Evolutionary conservation across 108 stramenopile species (phyloP), one percentile per base, ranked within the genome.

Genomic region (Epithemia pelagica): DNA sequence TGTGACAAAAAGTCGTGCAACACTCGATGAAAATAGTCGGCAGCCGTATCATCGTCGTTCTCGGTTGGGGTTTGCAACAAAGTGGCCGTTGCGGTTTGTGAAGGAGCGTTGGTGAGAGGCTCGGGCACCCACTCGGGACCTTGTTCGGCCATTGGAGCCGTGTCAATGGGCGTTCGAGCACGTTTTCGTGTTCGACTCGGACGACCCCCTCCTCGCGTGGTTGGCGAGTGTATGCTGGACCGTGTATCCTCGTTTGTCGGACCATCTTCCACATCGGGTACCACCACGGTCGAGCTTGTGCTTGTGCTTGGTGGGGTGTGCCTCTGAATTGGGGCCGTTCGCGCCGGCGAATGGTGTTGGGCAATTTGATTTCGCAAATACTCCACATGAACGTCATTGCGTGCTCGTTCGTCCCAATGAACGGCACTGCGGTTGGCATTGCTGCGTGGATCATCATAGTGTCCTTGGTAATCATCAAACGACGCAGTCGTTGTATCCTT

Each of bases 21-120:
- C 28, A 75, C 74, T 23, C 67, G 77, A 58, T 78, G 68, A 29
- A 82, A 82, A 65, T 82, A 74, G 24, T 58, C 28, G 1, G 58
- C 59, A 1, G 66, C 26, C 28, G 55, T 57, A 18, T 66, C 66
- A 28, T 29, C 66, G n/a, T 55, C 55, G 3, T 23, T n/a, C n/a
- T 15, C 10, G 58, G 58, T 15, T 15, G 10, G 58, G 58, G n/a
- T n/a, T n/a, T n/a, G n/a, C n/a, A n/a, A n/a, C n/a, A n/a, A n/a
- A 8, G 5, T n/a, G 33, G 10, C 51, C 33, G 22, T n/a, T 8
- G 37, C n/a, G 10, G 46, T 5, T 24, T 23, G 32, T 15, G 63
- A 22, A 2, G 19, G 1, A 5, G 2, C 24, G 63, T 2, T 51
- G 19, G 24, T 32, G 23, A 1, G 33, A 20, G 7, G 19, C 21